phyloP scores from a whole-genome alignment of 2,329 filamentous ascomycete species.

The Cryoendolithus antarcticus region DNA sequence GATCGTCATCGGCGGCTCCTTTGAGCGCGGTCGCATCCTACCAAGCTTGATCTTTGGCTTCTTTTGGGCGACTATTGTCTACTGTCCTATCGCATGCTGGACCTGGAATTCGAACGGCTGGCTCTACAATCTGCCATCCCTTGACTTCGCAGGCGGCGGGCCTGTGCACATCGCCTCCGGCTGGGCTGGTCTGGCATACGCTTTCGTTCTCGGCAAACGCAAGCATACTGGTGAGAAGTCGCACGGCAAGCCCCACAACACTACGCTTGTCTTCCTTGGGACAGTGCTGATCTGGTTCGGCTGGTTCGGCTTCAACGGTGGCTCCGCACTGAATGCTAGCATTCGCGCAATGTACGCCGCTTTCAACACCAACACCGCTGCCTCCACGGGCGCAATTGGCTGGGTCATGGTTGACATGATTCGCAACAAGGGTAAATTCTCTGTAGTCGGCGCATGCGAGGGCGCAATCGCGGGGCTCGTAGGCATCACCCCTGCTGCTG shows the following conservation, averaged over 20 bases:
- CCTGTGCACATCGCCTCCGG: slow-evolving; percentile 54
- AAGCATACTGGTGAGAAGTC: slow-evolving; percentile 35
- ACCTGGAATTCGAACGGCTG: slow-evolving; percentile 57
- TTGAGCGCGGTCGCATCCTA: slow-evolving; percentile 51
- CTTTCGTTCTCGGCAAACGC: slow-evolving; percentile 50
- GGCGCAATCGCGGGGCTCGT: slow-evolving; percentile 48
- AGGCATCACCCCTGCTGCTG: slow-evolving; percentile 47
- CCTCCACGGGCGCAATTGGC: slow-evolving; percentile 41
- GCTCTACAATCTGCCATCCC: slow-evolving; percentile 47
- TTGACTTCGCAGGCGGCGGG: slow-evolving; percentile 51
- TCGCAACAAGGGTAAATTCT: slow-evolving; percentile 40
- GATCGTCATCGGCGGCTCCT: slow-evolving; percentile 53
- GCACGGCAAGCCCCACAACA: slow-evolving; percentile 48
- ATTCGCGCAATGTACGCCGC: slow-evolving; percentile 43
- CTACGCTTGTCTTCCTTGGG: slow-evolving; percentile 50
- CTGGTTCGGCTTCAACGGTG: slow-evolving; percentile 49
- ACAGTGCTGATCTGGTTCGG: slow-evolving; percentile 56
- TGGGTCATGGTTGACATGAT: slow-evolving; percentile 44
- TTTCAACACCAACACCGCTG: slow-evolving; percentile 48
- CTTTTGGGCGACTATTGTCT: slow-evolving; percentile 53
- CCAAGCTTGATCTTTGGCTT: slow-evolving; percentile 53
- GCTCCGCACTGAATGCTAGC: slow-evolving; percentile 40
- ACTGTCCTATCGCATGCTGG: slow-evolving; percentile 53
- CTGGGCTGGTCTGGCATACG: slow-evolving; percentile 52
- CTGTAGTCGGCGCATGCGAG: slow-evolving; percentile 44